Conservation (phyloP, 2,329 filamentous ascomycete genomes). For the Biscogniauxia sp. region DNA sequence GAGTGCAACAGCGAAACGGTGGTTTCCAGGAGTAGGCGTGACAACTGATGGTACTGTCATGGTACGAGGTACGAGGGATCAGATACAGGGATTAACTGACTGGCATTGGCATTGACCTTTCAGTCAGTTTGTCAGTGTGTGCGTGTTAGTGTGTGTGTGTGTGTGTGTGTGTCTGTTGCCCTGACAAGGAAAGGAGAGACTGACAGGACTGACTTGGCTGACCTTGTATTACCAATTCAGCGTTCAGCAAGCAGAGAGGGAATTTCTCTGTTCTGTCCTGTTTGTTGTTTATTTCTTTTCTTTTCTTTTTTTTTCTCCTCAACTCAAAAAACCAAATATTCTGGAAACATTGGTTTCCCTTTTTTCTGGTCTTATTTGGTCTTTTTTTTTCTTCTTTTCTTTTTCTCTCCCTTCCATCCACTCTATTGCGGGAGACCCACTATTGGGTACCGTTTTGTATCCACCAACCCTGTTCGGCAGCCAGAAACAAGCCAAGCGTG, state of each 20-base stretch:
- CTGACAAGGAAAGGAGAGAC: not conserved
- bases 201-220: too few relatives aligned
- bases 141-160: too few relatives aligned
- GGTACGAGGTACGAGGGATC: not conserved
- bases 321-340: not conserved
- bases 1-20: not conserved
- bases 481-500: not conserved
- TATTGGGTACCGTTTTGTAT: conserved; percentile 6
- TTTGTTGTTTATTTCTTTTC: not conserved
- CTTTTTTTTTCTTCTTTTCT: not conserved
- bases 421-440: not conserved
- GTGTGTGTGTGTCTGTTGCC: not conserved
- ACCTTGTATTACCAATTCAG: not conserved
- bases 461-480: not conserved
- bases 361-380: not conserved
- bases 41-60: not conserved
- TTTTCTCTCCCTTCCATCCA: not conserved
- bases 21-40: not conserved
- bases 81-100: not conserved
- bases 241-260: not conserved
- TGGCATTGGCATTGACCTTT: not conserved
- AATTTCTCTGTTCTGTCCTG: not conserved
- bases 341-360: not conserved
- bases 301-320: not conserved
- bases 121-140: too few relatives aligned